Conservation (phyloP, 495 filamentous ascomycete genomes). For the Ramalina intermedia region DNA sequence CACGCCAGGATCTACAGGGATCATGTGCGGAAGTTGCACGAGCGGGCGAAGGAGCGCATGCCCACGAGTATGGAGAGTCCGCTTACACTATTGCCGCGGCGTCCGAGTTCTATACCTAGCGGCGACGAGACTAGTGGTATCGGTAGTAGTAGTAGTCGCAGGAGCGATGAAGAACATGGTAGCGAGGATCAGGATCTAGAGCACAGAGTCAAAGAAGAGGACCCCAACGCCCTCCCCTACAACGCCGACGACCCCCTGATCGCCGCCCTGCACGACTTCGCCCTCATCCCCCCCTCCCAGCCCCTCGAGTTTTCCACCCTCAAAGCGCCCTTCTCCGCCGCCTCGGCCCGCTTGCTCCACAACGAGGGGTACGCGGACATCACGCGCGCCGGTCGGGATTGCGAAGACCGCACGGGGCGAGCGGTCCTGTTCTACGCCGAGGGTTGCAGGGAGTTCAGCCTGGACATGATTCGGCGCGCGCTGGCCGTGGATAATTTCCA, state of each 20-base stretch:
- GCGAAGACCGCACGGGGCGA: conserved; percentile 3
- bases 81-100: conserved; percentile 57
- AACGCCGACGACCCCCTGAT: not conserved
- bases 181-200: not conserved
- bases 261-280: conserved; percentile 29
- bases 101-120: not conserved
- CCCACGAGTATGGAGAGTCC: conserved; percentile 83
- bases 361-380: conserved; percentile 15
- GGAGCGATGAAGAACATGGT: conserved; percentile 3
- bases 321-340: conserved; percentile 8
- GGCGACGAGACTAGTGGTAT: no score
- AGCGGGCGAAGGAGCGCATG: conserved; percentile 66
- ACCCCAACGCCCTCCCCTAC: not conserved
- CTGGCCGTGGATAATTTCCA: conserved; percentile 30
- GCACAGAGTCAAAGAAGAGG: not conserved
- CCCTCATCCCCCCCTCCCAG: conserved; percentile 33
- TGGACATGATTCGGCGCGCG: conserved; percentile 18
- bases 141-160: not conserved
- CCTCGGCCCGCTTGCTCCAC: conserved; percentile 13
- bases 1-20: conserved; percentile 40
- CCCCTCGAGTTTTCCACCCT: conserved; percentile 12
- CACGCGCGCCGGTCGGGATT: conserved; percentile 2
- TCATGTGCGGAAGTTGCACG: conserved; percentile 30
- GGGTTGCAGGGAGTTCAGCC: conserved; percentile 16
- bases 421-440: conserved; percentile 32